Conservation (phyloP, 805 yeast species). For the Wickerhamomyces pijperi region DNA sequence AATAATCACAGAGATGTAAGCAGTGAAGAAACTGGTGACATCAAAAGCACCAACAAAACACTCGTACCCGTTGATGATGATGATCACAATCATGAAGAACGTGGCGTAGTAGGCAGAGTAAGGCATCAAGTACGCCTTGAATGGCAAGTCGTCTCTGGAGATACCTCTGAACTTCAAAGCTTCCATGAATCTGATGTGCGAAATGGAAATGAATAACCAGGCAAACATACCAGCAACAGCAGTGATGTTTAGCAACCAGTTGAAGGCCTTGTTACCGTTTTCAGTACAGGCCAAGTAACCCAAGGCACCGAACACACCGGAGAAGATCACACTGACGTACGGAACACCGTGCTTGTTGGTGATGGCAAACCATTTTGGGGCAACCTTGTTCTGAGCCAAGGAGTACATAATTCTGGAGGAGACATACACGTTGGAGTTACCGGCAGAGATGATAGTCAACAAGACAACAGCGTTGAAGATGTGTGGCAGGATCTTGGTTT, state of each 20-base stretch:
- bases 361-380: conserved; percentile 39
- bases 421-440: conserved; percentile 63
- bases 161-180: conserved; percentile 54
- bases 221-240: conserved; percentile 68
- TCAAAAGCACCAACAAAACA: conserved; percentile 43
- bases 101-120: conserved; percentile 53
- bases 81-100: conserved; percentile 40
- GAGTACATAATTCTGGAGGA: conserved; percentile 60
- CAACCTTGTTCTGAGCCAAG: conserved; percentile 47
- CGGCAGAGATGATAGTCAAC: conserved; percentile 64
- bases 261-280: conserved; percentile 47
- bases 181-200: conserved; percentile 62
- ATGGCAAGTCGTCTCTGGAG: conserved; percentile 60
- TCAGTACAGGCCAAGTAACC: conserved; percentile 47
- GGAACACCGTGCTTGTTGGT: conserved; percentile 56
- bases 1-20: conserved; percentile 58
- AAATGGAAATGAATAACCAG: conserved; percentile 54
- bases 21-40: conserved; percentile 52
- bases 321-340: conserved; percentile 39
- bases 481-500: conserved; percentile 54
- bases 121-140: conserved; percentile 65
- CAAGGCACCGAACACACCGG: conserved; percentile 52
- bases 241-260: conserved; percentile 67
- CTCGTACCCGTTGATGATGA: conserved; percentile 62
- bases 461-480: conserved; percentile 66